Evolutionary conservation across 202 grass and related monocot genomes (phyloP), one percentile per base, ranked within the genome.

Genomic region (Schoenoplectus tabernaemontani): DNA sequence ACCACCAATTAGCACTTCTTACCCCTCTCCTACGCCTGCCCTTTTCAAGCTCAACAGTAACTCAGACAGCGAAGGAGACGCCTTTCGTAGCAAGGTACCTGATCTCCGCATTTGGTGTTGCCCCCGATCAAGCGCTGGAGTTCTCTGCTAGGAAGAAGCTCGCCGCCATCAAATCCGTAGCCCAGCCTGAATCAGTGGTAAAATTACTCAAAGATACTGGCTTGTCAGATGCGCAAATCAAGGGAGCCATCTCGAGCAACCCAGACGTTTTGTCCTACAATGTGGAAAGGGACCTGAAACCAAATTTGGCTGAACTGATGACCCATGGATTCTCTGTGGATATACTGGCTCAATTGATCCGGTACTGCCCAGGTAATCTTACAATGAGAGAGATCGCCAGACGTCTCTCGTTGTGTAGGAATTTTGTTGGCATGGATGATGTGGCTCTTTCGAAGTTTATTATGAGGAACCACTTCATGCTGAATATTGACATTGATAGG

Each of bases 191-290:
- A 7, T 15, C 57, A 16, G 57, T 28, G 28, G 28, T 28, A 28
- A 28, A 28, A 28, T 28, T 28, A 28, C 28, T 28, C 28, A 28
- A 28, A 43, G 2, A 1, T 63, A 3, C n/a, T 6, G 88, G 91
- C 6, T 67, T 94, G 11, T 80, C 86, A 7, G n/a, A 71, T 22
- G 12, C 24, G 9, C 37, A 84, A 24, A 68, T 95, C 77, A 73
- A 67, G 26, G 57, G 76, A 19, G 26, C 67, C 23, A 42, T 94
- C 16, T 51, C 72, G 7, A 62, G 37, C 11, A 2, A 59, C 32
- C 79, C 79, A 0, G 10, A 3, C 2, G 11, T 86, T 43, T 78
- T 86, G 5, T 23, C 16, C 54, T 41, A 19, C 20, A 82, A 64
- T 66, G 66, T 60, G 30, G 59, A 82, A 47, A 78, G 78, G 44